Evolutionary conservation across 441 rosid species (phyloP).

Genomic region (Populus tomentosa): DNA sequence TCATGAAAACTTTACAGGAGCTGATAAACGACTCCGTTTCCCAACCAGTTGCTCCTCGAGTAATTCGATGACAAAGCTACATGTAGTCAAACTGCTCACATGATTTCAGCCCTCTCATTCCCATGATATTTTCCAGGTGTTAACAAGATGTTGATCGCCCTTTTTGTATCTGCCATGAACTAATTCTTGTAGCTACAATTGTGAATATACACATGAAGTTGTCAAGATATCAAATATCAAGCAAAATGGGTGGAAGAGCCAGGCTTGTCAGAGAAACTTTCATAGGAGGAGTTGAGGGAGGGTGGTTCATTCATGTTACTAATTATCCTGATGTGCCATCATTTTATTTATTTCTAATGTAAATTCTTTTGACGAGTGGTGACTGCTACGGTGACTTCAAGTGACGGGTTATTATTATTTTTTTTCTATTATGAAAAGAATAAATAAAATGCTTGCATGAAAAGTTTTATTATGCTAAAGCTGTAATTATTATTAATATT

Average conservation of each 20-base stretch:
- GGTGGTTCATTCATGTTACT: neutral
- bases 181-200: neutral
- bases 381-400: neutral
- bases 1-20: conserved; percentile 35
- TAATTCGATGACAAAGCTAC: neutral
- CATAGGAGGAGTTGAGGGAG: neutral
- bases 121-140: neutral
- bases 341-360: neutral
- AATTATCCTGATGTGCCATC: neutral
- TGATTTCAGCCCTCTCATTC: neutral
- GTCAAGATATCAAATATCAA: neutral
- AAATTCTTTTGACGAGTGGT: neutral
- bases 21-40: conserved; percentile 14
- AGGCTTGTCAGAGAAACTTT: neutral
- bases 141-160: neutral
- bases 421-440: too few species aligned
- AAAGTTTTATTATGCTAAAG: too few species aligned
- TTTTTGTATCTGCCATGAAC: neutral
- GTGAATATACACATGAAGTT: neutral
- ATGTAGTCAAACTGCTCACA: neutral
- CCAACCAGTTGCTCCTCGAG: neutral
- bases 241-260: neutral
- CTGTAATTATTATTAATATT: too few species aligned
- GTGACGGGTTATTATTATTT: neutral
- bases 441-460: too few species aligned